phyloP scores from a whole-genome alignment of 371 early-diverging fungal species.

The Sporodiniella umbellata region DNA sequence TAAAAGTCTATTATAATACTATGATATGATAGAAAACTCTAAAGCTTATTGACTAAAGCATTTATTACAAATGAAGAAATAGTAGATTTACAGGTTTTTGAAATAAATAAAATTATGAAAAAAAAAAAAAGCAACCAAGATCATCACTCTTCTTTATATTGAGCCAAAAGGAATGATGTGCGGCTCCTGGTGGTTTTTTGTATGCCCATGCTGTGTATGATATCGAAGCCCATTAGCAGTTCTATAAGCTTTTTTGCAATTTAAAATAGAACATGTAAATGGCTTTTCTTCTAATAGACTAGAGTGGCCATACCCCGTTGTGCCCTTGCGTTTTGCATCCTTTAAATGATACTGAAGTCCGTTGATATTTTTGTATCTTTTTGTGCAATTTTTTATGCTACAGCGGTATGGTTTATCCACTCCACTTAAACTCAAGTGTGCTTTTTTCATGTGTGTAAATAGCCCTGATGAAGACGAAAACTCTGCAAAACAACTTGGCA shows the following conservation, averaged over 20 bases:
- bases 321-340: conserved; percentile 62
- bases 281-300: conserved; percentile 8
- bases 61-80: too few relatives aligned
- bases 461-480: conserved; percentile 60
- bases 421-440: conserved; percentile 48
- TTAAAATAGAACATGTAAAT: conserved; percentile 26
- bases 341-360: conserved; percentile 90
- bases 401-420: conserved; percentile 76
- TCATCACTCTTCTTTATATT: conserved; percentile 7
- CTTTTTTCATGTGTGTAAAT: conserved; percentile 66
- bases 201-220: conserved; percentile 39
- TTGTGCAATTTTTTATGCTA: conserved; percentile 72
- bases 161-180: conserved; percentile 2
- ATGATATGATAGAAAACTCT: background rate
- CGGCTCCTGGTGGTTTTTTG: conserved; percentile 9
- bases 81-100: too few relatives aligned
- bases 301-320: conserved; percentile 24
- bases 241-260: conserved; percentile 45
- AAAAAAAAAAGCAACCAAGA: background rate
- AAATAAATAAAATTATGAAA: background rate
- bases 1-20: background rate
- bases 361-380: conserved; percentile 90
- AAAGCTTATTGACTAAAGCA: too few relatives aligned
- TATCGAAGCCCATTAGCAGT: conserved; percentile 41
- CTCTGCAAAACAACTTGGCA: conserved; percentile 56